Evolutionary conservation across 2,329 filamentous ascomycete species (phyloP).

Genomic region (Arthrobotrys sphaeroides): DNA sequence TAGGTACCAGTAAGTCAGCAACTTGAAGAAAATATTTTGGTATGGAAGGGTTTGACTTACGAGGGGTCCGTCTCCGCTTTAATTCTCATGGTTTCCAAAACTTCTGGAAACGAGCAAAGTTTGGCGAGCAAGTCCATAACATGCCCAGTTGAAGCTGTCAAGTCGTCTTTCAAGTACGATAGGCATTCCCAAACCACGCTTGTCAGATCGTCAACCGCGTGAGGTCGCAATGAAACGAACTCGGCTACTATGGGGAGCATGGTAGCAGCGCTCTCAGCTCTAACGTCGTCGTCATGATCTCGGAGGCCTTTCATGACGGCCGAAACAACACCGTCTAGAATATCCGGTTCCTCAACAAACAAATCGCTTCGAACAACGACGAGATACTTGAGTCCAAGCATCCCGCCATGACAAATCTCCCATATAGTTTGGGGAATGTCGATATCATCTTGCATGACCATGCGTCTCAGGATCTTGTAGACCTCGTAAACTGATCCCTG

Average conservation of each 20-base stretch:
- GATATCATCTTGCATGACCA: constrained; percentile 90
- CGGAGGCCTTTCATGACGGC: constrained; percentile 95
- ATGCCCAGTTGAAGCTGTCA: constrained; percentile 95
- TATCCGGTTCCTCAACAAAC: constrained; percentile 79
- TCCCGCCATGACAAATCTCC: constrained; percentile 96
- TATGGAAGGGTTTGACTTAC: constrained; percentile 51
- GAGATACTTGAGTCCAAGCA: constrained; percentile 94
- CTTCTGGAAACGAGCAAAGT: constrained; percentile 91
- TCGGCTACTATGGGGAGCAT: constrained; percentile 95
- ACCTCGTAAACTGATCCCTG: constrained; percentile 81
- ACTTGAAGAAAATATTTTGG: no score
- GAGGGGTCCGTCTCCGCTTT: constrained; percentile 58
- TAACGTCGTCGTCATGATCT: constrained; percentile 92
- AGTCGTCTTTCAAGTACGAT: constrained; percentile 93
- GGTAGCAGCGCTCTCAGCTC: constrained; percentile 96
- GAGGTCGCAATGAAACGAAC: constrained; percentile 84
- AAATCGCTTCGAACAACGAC: constrained; percentile 95
- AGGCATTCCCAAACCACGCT: constrained; percentile 97
- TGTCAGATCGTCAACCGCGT: constrained; percentile 81
- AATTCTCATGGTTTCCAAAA: constrained; percentile 88
- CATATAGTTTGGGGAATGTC: constrained; percentile 78
- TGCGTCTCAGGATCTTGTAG: constrained; percentile 82
- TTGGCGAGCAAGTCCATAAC: constrained; percentile 98
- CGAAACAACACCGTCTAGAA: constrained; percentile 91
- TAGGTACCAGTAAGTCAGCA: constrained; percentile 48